phyloP scores from a whole-genome alignment of 192 early-diverging fungal species.

The Gigaspora rosea region DNA sequence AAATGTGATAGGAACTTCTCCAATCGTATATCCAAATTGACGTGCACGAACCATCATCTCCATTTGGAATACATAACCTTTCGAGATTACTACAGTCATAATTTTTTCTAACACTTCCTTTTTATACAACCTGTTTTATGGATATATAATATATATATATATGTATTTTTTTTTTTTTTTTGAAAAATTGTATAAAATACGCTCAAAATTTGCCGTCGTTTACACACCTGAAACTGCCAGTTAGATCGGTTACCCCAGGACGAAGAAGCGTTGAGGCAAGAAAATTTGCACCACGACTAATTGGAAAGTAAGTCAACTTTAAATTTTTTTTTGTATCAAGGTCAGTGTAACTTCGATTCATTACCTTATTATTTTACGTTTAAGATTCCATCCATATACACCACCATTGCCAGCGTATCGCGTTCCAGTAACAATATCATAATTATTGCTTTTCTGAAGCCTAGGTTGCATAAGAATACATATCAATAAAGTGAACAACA shows the following conservation, averaged over 20 bases:
- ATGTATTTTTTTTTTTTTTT: not conserved
- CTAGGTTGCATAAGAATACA: constrained; percentile 36
- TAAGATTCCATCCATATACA: constrained; percentile 97
- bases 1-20: constrained; percentile 96
- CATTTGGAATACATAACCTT: constrained; percentile 99
- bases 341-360: not conserved
- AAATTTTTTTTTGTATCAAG: not conserved
- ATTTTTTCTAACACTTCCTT: constrained; percentile 83
- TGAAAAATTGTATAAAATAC: not conserved
- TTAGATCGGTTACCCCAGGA: constrained; percentile 92
- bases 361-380: constrained; percentile 89
- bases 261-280: constrained; percentile 84
- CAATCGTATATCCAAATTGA: constrained; percentile 84
- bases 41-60: constrained; percentile 99
- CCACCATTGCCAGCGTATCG: constrained; percentile 86
- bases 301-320: not conserved
- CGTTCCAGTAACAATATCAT: constrained; percentile 94
- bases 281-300: constrained; percentile 93
- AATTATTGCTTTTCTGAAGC: constrained; percentile 78
- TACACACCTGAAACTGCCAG: constrained; percentile 84
- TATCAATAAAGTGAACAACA: not conserved
- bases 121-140: constrained; percentile 76
- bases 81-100: constrained; percentile 87
- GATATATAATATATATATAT: not conserved
- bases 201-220: not conserved